Percentiles rank a stretch among this genome's conserved stretches.
Evolutionary conservation across 805 yeast genomes (phyloP).

Genomic region (Myxozyma geophila): DNA sequence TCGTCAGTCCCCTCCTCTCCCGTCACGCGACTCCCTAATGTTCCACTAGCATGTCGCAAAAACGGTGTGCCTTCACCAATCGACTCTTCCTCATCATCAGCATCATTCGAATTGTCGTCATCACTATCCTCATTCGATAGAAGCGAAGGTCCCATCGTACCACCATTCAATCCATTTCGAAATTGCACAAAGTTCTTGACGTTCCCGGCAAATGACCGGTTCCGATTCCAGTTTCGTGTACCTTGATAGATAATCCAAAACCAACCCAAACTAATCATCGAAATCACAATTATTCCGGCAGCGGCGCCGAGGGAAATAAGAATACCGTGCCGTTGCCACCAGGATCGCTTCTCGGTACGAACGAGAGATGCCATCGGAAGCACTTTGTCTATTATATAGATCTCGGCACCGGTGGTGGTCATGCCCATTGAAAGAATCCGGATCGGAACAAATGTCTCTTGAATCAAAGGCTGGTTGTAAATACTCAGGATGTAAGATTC

Average conservation of each 20-base stretch:
- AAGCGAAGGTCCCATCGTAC: background rate
- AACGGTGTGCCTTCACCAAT: conserved; percentile 21
- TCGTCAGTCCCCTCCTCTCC: conserved; percentile 12
- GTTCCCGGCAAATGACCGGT: background rate
- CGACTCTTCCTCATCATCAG: conserved; percentile 18
- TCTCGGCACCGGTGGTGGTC: conserved; percentile 29
- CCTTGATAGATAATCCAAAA: conserved; percentile 23
- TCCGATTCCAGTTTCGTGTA: conserved; percentile 11
- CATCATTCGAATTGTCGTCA: conserved; percentile 18
- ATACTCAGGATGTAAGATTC: conserved; percentile 3
- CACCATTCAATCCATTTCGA: conserved; percentile 7
- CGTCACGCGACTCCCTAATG: conserved; percentile 24
- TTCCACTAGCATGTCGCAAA: conserved; percentile 19
- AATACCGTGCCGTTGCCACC: conserved; percentile 30
- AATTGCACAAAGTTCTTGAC: conserved; percentile 11
- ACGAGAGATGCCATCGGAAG: conserved; percentile 12
- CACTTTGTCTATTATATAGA: conserved; percentile 29
- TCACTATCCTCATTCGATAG: conserved; percentile 16
- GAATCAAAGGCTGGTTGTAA: background rate
- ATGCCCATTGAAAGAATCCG: conserved; percentile 27
- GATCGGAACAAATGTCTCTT: conserved; percentile 6
- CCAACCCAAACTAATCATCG: conserved; percentile 20
- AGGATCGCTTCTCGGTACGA: conserved; percentile 6
- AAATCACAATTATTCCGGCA: conserved; percentile 19
- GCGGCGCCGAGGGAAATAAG: conserved; percentile 28